A percentile compares a stretch with the other conserved stretches of the same genome.
phyloP scores from a whole-genome alignment of 257 asterid species.

The Echites panduratus region DNA sequence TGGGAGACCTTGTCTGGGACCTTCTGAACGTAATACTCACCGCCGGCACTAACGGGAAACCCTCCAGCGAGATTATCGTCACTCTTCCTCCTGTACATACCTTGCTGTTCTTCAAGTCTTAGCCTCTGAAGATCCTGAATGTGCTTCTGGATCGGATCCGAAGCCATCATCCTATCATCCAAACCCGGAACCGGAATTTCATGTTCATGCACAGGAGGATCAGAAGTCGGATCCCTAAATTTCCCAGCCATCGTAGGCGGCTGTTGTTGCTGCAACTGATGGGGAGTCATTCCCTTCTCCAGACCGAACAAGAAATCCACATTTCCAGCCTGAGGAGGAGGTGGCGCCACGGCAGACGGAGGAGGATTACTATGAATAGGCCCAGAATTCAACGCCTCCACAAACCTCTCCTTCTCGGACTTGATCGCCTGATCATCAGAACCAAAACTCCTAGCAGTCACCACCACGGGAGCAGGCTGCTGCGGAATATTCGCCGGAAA shows the following conservation, averaged over 20 bases:
- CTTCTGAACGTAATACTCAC: constrained; percentile 53
- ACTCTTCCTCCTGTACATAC: constrained; percentile 41
- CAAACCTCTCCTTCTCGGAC: constrained; percentile 89
- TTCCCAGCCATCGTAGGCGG: constrained; percentile 12
- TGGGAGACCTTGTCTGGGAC: constrained; percentile 47
- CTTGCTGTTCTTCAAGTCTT: constrained; percentile 72
- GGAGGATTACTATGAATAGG: constrained; percentile 51
- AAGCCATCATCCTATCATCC: constrained; percentile 45
- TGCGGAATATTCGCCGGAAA: constrained; percentile 43
- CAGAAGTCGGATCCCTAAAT: constrained; percentile 21
- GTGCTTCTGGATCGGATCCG: constrained; percentile 95
- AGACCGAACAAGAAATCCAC: constrained; percentile 66
- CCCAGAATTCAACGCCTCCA: constrained; percentile 87
- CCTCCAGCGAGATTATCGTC: constrained; percentile 53
- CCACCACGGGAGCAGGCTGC: constrained; percentile 28
- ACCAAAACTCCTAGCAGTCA: constrained; percentile 44
- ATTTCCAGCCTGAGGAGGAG: constrained; percentile 30
- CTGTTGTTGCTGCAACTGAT: constrained; percentile 28
- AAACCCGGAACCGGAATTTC: constrained; percentile 30
- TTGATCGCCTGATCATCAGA: constrained; percentile 50
- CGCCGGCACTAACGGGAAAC: constrained; percentile 41
- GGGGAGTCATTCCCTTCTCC: constrained; percentile 46
- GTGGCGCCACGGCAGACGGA: constrained; percentile 26
- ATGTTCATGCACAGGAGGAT: constrained; percentile 20
- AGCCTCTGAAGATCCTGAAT: constrained; percentile 88